Percentiles rank a stretch among this genome's conserved stretches.
Conservation (phyloP, 257 asterid genomes). For the Anisodus acutangulus region DNA sequence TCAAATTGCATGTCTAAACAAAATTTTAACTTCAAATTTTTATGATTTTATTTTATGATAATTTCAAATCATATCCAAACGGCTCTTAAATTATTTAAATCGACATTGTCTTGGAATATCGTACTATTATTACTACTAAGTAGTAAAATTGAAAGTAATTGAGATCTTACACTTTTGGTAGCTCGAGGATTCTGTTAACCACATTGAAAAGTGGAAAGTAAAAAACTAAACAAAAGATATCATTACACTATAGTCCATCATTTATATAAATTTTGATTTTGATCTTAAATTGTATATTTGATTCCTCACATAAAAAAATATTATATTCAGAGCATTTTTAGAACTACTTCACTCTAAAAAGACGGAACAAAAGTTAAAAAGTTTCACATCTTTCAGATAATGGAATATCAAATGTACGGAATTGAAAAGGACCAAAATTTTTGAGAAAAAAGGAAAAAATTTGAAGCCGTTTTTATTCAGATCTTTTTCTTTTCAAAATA, state of each 20-base stretch:
- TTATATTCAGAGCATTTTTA: neutral
- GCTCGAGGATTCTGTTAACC: conserved; percentile 7
- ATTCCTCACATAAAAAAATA: neutral
- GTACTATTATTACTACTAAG: neutral
- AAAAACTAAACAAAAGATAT: neutral
- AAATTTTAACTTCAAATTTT: too few relatives aligned
- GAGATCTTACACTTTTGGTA: neutral
- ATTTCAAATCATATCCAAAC: too few relatives aligned
- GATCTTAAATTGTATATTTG: neutral
- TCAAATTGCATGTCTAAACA: too few relatives aligned
- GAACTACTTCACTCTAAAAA: neutral
- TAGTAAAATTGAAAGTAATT: neutral
- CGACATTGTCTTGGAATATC: neutral
- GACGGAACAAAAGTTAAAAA: neutral
- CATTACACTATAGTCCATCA: neutral
- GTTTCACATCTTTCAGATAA: neutral
- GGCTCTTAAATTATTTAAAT: too few relatives aligned
- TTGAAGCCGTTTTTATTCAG: neutral
- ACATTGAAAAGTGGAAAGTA: neutral
- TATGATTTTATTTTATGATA: too few relatives aligned
- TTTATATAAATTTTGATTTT: neutral
- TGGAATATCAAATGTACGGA: too few relatives aligned
- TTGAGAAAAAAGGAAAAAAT: neutral
- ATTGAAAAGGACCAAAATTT: neutral
- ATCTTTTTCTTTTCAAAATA: neutral